Evolutionary conservation across 2,329 filamentous ascomycete genomes (phyloP).

Genomic region (Pezicula radicicola): DNA sequence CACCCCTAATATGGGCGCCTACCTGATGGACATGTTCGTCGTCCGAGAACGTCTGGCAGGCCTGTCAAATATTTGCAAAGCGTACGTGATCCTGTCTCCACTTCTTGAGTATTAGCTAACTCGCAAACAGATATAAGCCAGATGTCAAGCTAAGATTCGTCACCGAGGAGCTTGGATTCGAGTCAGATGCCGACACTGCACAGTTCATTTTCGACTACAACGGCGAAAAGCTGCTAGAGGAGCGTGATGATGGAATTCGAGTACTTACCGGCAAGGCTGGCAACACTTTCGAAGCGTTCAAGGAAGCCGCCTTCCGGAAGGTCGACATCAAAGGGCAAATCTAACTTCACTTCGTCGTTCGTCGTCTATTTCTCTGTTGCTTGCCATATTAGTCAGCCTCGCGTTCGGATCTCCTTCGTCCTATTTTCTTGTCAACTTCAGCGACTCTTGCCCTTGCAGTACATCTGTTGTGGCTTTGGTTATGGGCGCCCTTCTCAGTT

Average conservation of each 20-base stretch:
- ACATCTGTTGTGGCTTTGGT: neutral
- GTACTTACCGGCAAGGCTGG: conserved; percentile 74
- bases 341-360: conserved; percentile 33
- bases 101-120: conserved; percentile 40
- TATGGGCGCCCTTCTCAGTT: neutral
- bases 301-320: conserved; percentile 42
- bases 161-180: conserved; percentile 93
- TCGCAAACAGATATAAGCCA: conserved; percentile 74
- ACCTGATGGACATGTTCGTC: conserved; percentile 99
- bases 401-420: conserved; percentile 1
- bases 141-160: conserved; percentile 87
- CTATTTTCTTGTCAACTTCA: conserved; percentile 1
- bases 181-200: conserved; percentile 84
- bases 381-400: neutral
- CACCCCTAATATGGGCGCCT: conserved; percentile 94
- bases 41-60: conserved; percentile 88
- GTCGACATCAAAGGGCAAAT: conserved; percentile 99
- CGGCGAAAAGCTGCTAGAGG: conserved; percentile 72
- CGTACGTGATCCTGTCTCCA: conserved; percentile 60
- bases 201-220: conserved; percentile 85
- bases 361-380: neutral
- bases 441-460: neutral
- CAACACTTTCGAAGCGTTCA: conserved; percentile 61
- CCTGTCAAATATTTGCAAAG: conserved; percentile 88
- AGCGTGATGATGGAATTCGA: conserved; percentile 69